Conservation (phyloP, 1,284 basidiomycete genomes). For the Tilletia walkeri region DNA sequence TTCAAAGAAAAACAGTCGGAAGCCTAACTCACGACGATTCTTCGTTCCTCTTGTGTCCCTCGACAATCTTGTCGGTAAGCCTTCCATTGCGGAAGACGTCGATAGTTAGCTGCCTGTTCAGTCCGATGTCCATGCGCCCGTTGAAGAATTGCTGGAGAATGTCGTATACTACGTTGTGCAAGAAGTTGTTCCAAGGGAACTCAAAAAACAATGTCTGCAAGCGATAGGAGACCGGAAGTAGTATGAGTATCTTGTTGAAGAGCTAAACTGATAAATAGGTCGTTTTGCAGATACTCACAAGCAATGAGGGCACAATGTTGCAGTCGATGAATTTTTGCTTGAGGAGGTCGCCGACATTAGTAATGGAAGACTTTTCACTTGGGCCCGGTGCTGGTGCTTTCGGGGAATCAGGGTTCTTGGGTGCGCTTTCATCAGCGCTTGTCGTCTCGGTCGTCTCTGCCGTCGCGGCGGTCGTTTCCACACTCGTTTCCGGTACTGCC, state of each 20-base stretch:
- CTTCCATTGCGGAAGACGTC: constrained; percentile 48
- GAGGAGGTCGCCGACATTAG: constrained; percentile 47
- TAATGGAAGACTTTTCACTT: constrained; percentile 26
- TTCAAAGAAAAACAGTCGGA: neutral
- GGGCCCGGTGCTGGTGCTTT: neutral
- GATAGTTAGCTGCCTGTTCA: constrained; percentile 46
- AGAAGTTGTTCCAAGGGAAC: constrained; percentile 95
- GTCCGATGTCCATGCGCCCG: constrained; percentile 65
- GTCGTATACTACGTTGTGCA: constrained; percentile 96
- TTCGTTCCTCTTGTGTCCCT: constrained; percentile 47
- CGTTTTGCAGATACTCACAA: constrained; percentile 12
- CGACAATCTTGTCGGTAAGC: constrained; percentile 46
- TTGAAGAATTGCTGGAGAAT: constrained; percentile 92
- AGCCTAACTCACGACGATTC: constrained; percentile 26
- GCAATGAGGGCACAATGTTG: constrained; percentile 46
- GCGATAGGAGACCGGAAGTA: neutral
- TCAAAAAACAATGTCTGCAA: constrained; percentile 72
- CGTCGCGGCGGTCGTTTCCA: constrained; percentile 28
- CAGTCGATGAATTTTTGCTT: constrained; percentile 51
- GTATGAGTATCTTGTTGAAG: neutral
- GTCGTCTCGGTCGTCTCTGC: constrained; percentile 12
- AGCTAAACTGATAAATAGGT: no score
- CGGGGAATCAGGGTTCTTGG: neutral
- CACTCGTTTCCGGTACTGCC: neutral
- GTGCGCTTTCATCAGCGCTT: constrained; percentile 15